Base-by-base conservation (phyloP, 768 basidiomycete species). In the Artomyces pyxidatus region DNA sequence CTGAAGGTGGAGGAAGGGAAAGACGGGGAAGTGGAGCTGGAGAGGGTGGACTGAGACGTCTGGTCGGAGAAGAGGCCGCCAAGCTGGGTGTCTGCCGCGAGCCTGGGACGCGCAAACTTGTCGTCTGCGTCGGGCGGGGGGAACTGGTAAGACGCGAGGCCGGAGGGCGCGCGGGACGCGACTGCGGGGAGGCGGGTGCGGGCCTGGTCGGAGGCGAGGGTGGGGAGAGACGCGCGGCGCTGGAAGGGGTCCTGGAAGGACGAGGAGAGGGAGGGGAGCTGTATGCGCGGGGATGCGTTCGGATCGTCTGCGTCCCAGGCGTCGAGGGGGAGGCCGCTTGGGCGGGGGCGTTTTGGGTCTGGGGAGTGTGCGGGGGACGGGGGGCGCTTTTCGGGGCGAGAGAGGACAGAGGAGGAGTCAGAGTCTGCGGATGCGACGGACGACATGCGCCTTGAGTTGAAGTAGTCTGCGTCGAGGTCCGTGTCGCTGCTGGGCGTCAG, bases 381-480 rank as follows among this genome's bases (percentile, higher is more conserved):
- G 3, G 71, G 65, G 50, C 77, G 80, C 61, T 83, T 86, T 58
- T 85, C 83, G 8, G 68, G 71, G 44, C 76, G 70, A 38, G 81
- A 81, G 53, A 76, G 70, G 51, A 73, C 67, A 62, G 71, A 76
- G 68, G 72, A 75, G 66, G 55, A 51, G 22, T 88, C 85, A 4
- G 78, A 71, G 68, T 85, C 84, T 32, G 81, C 74, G 14, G 85
- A 86, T 50, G 78, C 81, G 55, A 83, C 85, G 63, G 76, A 74
- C 65, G 87, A 88, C 87, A 89, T 88, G 61, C 85, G 83, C 61
- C 85, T 75, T 53, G 71, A 63, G 76, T 84, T 80, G 42, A 55
- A 49, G 47, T 51, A 48, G 49, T 51, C 52, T 44, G 40, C 48
- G 65, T 79, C 78, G 54, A 77, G 59, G 64, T 75, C 78, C 53